Conservation (phyloP, 73 alveolate genomes). For the Durusdinium trenchii region DNA sequence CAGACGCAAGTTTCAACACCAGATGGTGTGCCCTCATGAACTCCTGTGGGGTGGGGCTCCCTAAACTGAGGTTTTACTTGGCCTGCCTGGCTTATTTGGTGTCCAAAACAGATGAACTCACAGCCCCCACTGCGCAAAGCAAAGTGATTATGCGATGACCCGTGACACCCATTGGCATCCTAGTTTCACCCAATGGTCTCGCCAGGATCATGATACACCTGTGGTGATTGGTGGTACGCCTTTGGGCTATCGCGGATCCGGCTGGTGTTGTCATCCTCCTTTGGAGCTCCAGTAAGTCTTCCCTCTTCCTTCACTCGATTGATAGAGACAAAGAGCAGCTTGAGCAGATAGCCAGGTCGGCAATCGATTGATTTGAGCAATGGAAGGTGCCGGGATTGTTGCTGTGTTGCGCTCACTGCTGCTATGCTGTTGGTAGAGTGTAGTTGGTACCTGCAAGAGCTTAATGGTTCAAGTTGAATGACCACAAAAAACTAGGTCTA, state of each 20-base stretch:
- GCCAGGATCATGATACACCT: slow-evolving; percentile 88
- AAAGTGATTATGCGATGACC: background rate
- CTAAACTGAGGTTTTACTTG: slow-evolving; percentile 69
- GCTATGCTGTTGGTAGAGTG: too few relatives aligned
- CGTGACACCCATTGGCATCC: background rate
- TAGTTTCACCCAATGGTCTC: background rate
- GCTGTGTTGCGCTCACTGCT: too few relatives aligned
- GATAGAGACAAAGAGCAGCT: background rate
- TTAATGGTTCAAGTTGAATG: too few relatives aligned
- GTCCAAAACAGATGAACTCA: background rate
- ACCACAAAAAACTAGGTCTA: background rate
- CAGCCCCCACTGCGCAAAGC: background rate
- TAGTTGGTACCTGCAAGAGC: too few relatives aligned
- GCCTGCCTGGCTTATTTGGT: slow-evolving; percentile 40
- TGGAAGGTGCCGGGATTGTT: slow-evolving; percentile 71
- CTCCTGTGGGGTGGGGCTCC: background rate
- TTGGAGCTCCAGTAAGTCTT: background rate
- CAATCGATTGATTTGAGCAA: slow-evolving; percentile 83
- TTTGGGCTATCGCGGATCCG: slow-evolving; percentile 76
- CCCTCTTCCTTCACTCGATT: too few relatives aligned
- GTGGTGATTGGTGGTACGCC: slow-evolving; percentile 26
- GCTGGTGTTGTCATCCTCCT: background rate
- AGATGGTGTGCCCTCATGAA: background rate
- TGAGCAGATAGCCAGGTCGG: slow-evolving; percentile 34
- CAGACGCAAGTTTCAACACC: background rate